Evolutionary conservation across 371 early-diverging fungal species (phyloP), one percentile per base, ranked within the genome.

Genomic region (Mucor saturninus): DNA sequence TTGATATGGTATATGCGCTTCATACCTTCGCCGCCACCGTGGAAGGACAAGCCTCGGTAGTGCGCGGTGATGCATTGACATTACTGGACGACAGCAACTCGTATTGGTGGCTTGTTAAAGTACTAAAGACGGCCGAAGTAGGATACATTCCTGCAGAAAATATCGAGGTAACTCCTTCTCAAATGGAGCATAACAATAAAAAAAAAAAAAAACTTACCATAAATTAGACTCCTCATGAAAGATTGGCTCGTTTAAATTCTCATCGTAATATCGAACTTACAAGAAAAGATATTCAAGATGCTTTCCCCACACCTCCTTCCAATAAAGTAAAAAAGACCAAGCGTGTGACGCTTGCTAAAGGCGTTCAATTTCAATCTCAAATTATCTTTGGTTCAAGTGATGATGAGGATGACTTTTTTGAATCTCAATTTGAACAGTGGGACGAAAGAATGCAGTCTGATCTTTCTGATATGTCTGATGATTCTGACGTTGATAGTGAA

Each of bases 101-200:
- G 39, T 97, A 97, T 81, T 98, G 98, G 98, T 98, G 98, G 98
- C 83, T 97, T 21, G 93, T 98, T 31, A 91, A 94, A 73, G 92
- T 93, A 35, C 73, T 94, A 40, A 92, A 92, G 71, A 91, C 90
- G 14, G 88, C 88, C 13, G 93, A 94, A 73, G 92, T 96, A 55
- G 98, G 98, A 1, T 98, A 97, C 67, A 95, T 98, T 53, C 98
- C 98, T 9, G 97, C 98, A 6, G 97, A 97, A 71, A 97, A 95
- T 69, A 90, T 98, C 45, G 98, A 98, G 79, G 90, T 91, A 74
- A 43, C 8, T 6, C 4, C 4, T 35, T 38, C n/a, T 31, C 14
- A 32, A 6, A 5, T 13, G 26, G 42, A 15, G 15, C 11, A 30
- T 6, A 58, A 9, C 31, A 56, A 50, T 9, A 48, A 15, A 10